Percentiles rank a stretch among this genome's conserved stretches.
phyloP scores from a whole-genome alignment of 2,329 filamentous ascomycete species.

The Colletotrichum plurivorum region DNA sequence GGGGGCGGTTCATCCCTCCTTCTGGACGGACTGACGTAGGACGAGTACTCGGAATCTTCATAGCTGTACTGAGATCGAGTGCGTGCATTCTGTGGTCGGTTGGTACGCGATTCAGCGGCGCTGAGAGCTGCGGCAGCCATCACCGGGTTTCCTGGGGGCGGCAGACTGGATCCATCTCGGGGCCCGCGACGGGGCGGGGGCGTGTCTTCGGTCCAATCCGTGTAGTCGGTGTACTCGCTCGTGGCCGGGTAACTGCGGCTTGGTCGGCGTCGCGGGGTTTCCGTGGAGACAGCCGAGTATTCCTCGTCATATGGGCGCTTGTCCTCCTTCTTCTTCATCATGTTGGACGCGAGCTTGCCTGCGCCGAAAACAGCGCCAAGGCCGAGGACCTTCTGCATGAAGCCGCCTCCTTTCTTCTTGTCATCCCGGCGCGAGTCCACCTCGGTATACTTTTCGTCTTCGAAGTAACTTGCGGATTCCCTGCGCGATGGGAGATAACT shows the following conservation, averaged over 20 bases:
- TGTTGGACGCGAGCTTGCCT: constrained; percentile 71
- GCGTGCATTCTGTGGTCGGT: constrained; percentile 62
- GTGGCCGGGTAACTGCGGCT: constrained; percentile 56
- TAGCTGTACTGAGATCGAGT: constrained; percentile 60
- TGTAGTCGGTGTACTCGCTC: constrained; percentile 69
- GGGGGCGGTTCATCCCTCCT: constrained; percentile 61
- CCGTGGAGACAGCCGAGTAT: constrained; percentile 74
- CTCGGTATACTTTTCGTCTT: constrained; percentile 77
- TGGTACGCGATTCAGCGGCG: constrained; percentile 60
- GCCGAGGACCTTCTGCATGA: constrained; percentile 73
- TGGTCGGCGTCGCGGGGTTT: constrained; percentile 68
- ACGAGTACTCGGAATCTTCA: constrained; percentile 71
- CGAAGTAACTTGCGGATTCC: constrained; percentile 69
- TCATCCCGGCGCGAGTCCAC: constrained; percentile 49
- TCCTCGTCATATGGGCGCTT: constrained; percentile 67
- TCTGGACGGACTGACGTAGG: constrained; percentile 74
- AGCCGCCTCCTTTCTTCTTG: constrained; percentile 63
- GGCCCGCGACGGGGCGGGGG: constrained; percentile 32
- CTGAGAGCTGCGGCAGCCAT: constrained; percentile 62
- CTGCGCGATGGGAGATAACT: constrained; percentile 70
- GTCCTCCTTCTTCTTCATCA: constrained; percentile 68
- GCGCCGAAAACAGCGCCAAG: constrained; percentile 74
- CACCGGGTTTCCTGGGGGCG: constrained; percentile 61
- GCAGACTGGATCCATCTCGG: constrained; percentile 59
- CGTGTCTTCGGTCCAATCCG: constrained; percentile 51